Base-by-base conservation (phyloP, 2,329 filamentous ascomycete genomes). In the Plenodomus tracheiphilus region DNA sequence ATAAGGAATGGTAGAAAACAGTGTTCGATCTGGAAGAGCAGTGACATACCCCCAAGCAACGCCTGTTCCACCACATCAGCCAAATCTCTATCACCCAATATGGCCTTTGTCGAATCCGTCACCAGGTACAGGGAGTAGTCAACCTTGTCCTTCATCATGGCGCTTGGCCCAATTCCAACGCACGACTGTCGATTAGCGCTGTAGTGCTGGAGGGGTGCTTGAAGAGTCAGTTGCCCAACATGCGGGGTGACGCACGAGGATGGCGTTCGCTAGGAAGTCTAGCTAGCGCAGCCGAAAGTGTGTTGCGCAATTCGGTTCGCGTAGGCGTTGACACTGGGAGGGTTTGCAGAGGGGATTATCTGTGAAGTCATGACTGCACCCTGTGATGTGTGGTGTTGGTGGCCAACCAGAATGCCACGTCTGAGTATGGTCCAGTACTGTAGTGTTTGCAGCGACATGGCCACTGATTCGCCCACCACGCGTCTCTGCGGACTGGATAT, bases 121-220 rank as follows among this genome's bases (percentile, higher is more conserved):
- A 97, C 92, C 49, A 97, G 81, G 70, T 97, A 97, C 34, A 97
- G 78, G 41, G 87, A 86, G 71, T 95, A 92, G 74, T 96, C 85
- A 39, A 87, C 78, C 17, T 63, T 54, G 51, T 57, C 59, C 22
- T 75, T 65, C 68, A 72, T 75, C 54, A 50, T 77, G 46, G 63
- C 47, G 66, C 73, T 75, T 51, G 43, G 49, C 21, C 39, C 19
- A 32, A 11, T 4, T 32, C 6, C 22, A 25, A 7, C 4, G 8
- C 15, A 10, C 11, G 28, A 11, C 11, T 11, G 15, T 32, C 28
- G 11, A 32, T 32, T 32, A 32, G 28, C 28, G 28, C 11, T 10
- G 13, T 32, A 11, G 15, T 11, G 28, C 28, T 32, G 28, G 28
- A 32, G 28, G 28, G 28, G 28, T 32, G 15, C 28, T 39, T n/a